Base-by-base conservation (phyloP, 2,329 filamentous ascomycete genomes). In the Periconia macrospinosa region DNA sequence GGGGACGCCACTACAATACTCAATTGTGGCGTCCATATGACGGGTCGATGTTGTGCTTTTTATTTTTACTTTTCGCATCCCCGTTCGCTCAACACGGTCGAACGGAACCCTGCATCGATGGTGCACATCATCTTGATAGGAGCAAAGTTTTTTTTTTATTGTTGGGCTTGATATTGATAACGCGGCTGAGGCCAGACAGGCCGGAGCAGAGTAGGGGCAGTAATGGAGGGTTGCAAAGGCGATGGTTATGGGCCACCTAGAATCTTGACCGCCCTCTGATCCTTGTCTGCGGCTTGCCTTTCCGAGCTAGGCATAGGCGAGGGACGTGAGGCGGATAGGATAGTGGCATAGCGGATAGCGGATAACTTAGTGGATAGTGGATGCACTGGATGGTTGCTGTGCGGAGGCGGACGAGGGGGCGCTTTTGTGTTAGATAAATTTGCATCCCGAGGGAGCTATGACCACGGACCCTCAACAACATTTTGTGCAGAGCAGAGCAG, bases 401-500 rank as follows among this genome's bases (percentile, higher is more conserved):
- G 50, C 48, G 49, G 49, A 50, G 47, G 23, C 23, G 54, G 45
- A 55, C 55, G 58, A 54, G 55, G 45, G 47, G 57, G 52, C 45
- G 33, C 8, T 50, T 53, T 41, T 27, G 27, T 45, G 43, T 17
- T 19, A 27, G 50, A 56, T 57, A 57, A 56, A 41, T 57, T 62
- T 63, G 57, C 53, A 52, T 42, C 30, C 20, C 33, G 33, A 37
- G 33, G 57, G 54, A 64, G 61, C 61, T 64, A 57, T 62, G 64
- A 49, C 61, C n/a, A n/a, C n/a, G n/a, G n/a, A n/a, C n/a, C 61
- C 58, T 54, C 30, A 53, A 54, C 59, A 65, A 60, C 67, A 68
- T 66, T 56, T 65, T 66, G 61, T 67, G 63, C 63, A 66, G 62
- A n/a, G n/a, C n/a, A n/a, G n/a, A n/a, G n/a, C n/a, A n/a, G n/a